phyloP scores from a whole-genome alignment of 345 rosid species.

The Camelina neglecta region DNA sequence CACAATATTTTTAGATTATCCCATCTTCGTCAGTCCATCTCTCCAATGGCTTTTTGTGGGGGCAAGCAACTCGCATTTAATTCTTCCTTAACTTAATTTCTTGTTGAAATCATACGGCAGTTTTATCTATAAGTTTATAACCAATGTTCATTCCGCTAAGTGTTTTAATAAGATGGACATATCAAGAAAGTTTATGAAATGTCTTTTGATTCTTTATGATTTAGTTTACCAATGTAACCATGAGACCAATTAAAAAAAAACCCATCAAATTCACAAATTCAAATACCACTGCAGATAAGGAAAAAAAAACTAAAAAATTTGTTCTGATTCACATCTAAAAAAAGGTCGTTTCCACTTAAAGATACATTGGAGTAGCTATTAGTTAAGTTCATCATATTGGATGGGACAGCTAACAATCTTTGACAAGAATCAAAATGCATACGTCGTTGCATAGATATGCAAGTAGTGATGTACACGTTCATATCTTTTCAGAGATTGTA shows the following conservation, averaged over 20 bases:
- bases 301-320: no score
- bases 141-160: background rate
- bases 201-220: background rate
- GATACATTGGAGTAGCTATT: no score
- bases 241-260: background rate
- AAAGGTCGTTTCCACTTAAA: no score
- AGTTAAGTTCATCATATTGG: background rate
- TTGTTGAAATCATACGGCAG: slow-evolving; percentile 12
- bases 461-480: background rate
- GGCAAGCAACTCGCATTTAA: background rate
- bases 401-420: background rate
- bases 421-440: slow-evolving; percentile 5
- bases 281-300: no score
- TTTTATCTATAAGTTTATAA: background rate
- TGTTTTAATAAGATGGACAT: slow-evolving; percentile 9
- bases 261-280: no score
- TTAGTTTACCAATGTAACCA: background rate
- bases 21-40: slow-evolving; percentile 5
- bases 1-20: slow-evolving; percentile 32
- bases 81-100: slow-evolving; percentile 26
- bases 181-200: background rate
- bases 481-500: background rate
- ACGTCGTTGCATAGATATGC: background rate
- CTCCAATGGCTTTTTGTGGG: slow-evolving; percentile 29
- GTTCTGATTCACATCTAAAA: no score